Base-by-base conservation (phyloP, 139 green algal species). In the Auxenochlorella pyrenoidosa region DNA sequence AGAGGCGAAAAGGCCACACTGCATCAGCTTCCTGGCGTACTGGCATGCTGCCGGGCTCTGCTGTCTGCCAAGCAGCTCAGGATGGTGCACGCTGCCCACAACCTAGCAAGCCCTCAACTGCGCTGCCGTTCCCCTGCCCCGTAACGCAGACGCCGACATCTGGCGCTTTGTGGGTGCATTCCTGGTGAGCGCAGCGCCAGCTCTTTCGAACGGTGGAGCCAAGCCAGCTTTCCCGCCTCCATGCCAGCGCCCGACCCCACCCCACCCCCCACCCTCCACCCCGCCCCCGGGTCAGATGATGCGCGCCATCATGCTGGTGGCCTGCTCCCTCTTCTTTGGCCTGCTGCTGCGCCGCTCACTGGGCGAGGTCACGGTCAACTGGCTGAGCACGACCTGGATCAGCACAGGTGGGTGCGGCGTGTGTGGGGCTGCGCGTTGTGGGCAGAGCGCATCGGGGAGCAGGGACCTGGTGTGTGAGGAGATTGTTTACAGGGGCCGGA, bases 161-260 rank as follows among this genome's bases (percentile, higher is more conserved):
- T 91, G 88, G 88, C 82, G 77, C 54, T 91, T 91, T 82, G 85
- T 91, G n/a, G 88, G 89, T 32, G 89, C 78, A 0, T 92, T 92
- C 72, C 76, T 92, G 54, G 47, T 92, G 43, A 38, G 68, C 32
- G 54, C 54, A 26, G 18, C 54, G 54, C 54, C 28, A 30, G n/a
- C 41, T 63, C 5, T 68, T n/a, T n/a, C n/a, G n/a, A n/a, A n/a
- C n/a, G n/a, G n/a, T n/a, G n/a, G n/a, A n/a, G n/a, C n/a, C n/a
- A n/a, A n/a, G n/a, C n/a, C n/a, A n/a, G n/a, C n/a, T n/a, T n/a
- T n/a, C n/a, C n/a, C n/a, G n/a, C n/a, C n/a, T n/a, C n/a, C n/a
- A n/a, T n/a, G n/a, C n/a, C n/a, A n/a, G n/a, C n/a, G n/a, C n/a
- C n/a, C n/a, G n/a, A n/a, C n/a, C n/a, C n/a, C n/a, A n/a, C n/a